Evolutionary conservation across 2,329 filamentous ascomycete species (phyloP).

Genomic region (Monilinia fructicola): DNA sequence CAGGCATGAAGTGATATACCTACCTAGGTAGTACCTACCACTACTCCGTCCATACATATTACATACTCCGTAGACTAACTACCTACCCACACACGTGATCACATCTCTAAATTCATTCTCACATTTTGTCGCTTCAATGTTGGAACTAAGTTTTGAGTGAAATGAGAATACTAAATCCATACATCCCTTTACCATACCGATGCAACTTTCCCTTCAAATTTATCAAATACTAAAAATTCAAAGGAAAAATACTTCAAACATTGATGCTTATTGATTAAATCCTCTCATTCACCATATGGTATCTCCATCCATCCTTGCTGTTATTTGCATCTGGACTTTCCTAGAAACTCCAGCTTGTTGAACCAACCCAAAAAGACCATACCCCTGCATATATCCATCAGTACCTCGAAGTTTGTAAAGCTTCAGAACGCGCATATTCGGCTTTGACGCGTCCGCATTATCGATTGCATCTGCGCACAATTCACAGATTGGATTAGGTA

Average conservation of each 20-base stretch:
- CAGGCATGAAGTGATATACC: no score
- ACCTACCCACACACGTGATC: conserved; percentile 2
- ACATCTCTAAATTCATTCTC: not conserved
- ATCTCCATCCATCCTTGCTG: conserved; percentile 23
- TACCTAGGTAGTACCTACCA: no score
- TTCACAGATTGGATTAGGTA: conserved; percentile 11
- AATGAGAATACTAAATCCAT: conserved; percentile 1
- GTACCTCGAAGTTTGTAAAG: conserved; percentile 21
- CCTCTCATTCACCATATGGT: no score
- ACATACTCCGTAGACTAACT: no score
- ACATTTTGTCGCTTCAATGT: not conserved
- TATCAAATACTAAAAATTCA: no score
- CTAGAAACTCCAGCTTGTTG: not conserved
- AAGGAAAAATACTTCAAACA: not conserved
- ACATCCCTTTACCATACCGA: conserved; percentile 15
- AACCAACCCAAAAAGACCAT: conserved; percentile 7
- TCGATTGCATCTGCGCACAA: conserved; percentile 21
- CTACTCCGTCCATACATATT: no score
- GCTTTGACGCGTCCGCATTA: conserved; percentile 21
- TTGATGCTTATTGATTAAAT: not conserved
- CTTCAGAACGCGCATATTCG: conserved; percentile 24
- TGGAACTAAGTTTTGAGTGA: not conserved
- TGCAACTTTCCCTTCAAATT: not conserved
- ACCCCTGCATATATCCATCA: conserved; percentile 24
- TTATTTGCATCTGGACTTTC: not conserved